A percentile compares a stretch with the other conserved stretches of the same genome.
Conservation (phyloP, 371 early-diverging fungal species). For the Dichotomocladium elegans region DNA sequence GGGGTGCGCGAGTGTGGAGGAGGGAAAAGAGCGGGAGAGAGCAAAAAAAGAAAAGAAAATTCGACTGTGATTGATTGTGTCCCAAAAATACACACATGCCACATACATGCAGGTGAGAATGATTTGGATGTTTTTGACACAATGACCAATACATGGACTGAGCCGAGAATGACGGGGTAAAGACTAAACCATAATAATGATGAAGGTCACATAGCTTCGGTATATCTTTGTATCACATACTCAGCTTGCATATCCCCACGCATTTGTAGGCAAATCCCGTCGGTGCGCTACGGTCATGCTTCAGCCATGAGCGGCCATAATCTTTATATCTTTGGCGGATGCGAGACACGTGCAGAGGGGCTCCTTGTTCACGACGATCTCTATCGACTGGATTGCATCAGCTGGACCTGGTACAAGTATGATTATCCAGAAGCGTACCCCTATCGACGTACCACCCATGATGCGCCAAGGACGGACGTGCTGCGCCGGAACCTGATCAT, state of each 20-base stretch:
- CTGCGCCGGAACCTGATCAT: slow-evolving; percentile 9
- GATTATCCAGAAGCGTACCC: slow-evolving; percentile 22
- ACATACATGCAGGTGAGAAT: slow-evolving; percentile 17
- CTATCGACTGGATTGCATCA: slow-evolving; percentile 14
- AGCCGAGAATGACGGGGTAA: slow-evolving; percentile 20
- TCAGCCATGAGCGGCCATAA: slow-evolving; percentile 26
- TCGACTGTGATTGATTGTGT: too few species aligned
- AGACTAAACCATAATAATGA: too few species aligned
- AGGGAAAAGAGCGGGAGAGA: too few species aligned
- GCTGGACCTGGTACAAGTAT: slow-evolving; percentile 23
- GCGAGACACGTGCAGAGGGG: slow-evolving; percentile 15
- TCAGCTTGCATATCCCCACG: neutral
- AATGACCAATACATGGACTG: slow-evolving; percentile 15
- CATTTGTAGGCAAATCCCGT: slow-evolving; percentile 12
- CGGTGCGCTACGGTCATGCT: slow-evolving; percentile 19
- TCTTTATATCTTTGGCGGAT: slow-evolving; percentile 40
- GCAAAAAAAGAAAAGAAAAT: too few species aligned
- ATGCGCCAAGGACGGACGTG: neutral
- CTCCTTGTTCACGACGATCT: slow-evolving; percentile 21
- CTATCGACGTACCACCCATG: slow-evolving; percentile 4
- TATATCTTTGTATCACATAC: neutral
- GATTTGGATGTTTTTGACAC: slow-evolving; percentile 19
- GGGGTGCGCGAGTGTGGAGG: too few species aligned
- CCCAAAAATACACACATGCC: too few species aligned
- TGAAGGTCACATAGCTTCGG: too few species aligned